Base-by-base conservation (phyloP, 164 flowering plant species). In the Magnolia officinalis region DNA sequence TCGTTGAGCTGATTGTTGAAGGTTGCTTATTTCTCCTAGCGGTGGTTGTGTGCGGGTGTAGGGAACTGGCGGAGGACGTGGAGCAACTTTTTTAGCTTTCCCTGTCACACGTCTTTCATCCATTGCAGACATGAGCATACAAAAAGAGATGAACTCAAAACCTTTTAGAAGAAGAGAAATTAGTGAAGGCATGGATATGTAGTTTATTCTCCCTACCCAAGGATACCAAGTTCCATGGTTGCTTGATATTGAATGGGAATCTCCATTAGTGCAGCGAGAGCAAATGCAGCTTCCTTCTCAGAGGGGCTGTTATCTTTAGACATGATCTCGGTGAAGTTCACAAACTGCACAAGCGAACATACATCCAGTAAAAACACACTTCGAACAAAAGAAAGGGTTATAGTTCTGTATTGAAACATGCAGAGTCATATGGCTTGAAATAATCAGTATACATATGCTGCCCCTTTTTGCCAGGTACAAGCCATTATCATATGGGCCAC, bases 231-330 rank as follows among this genome's bases (percentile, higher is more conserved):
- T 76, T 90, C 94, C 2, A 78, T 31, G 2, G 86, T 74, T 76
- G 94, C 97, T 84, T 83, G 85, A 71, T 92, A 92, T 67, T 92
- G 97, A 72, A 87, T 24, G 6, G 97, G 94, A 63, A 92, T 86
- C 85, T 90, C 94, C 97, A 90, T 92, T 21, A 92, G 87, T 8
- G 97, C 97, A 70, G 94, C 89, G 50, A 90, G 88, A 75, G 97
- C 97, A 85, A 92, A 92, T n/a, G 88, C 88, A 50, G 93, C 75
- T 84, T 90, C 94, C 82, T 86, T 92, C 78, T 78, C 81, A 3
- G 85, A 45, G 8, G 81, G 73, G 71, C 78, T 81, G 0, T 24
- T 63, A 73, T 81, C 63, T 78, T 79, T 88, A 0, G 88, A 73
- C 97, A 89, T 92, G 26, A 90, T 92, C 0, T 31, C 83, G 0